phyloP scores from a whole-genome alignment of 768 basidiomycete genomes.

The Tylopilus vinaceipallidus region DNA sequence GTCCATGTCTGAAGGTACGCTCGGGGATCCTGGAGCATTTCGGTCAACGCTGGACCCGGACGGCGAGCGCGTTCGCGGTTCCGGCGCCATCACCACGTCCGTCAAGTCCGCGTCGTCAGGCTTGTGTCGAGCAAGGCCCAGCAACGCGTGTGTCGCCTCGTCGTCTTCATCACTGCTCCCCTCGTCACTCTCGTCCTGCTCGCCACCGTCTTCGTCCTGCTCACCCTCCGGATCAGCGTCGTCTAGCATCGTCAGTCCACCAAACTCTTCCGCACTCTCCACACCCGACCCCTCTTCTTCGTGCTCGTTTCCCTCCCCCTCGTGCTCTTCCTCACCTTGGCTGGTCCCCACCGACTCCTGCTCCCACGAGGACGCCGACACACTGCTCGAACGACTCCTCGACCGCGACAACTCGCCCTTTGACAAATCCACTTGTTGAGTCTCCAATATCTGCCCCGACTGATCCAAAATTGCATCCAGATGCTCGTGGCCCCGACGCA shows the following conservation, averaged over 20 bases:
- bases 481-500: constrained; percentile 76
- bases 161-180: constrained; percentile 40
- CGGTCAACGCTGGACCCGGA: constrained; percentile 10
- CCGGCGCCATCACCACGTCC: constrained; percentile 1
- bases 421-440: constrained; percentile 71
- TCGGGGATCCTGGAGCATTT: constrained; percentile 16
- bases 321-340: constrained; percentile 20
- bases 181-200: constrained; percentile 34
- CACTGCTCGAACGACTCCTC: constrained; percentile 58
- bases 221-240: constrained; percentile 7
- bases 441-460: constrained; percentile 81
- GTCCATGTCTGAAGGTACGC: constrained; percentile 28
- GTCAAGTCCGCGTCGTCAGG: background rate
- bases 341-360: constrained; percentile 14
- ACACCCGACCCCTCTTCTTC: constrained; percentile 28
- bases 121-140: constrained; percentile 12
- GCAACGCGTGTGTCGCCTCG: constrained; percentile 29
- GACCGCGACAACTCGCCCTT: constrained; percentile 45
- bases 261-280: constrained; percentile 40
- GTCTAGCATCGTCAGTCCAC: constrained; percentile 24
- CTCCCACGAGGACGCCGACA: constrained; percentile 33
- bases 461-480: constrained; percentile 88
- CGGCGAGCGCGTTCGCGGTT: constrained; percentile 2
- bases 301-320: constrained; percentile 18
- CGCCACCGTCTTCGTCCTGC: background rate